A percentile compares a stretch with the other conserved stretches of the same genome.
Conservation (phyloP, 2,329 filamentous ascomycete genomes). For the Setomelanomma holmii region DNA sequence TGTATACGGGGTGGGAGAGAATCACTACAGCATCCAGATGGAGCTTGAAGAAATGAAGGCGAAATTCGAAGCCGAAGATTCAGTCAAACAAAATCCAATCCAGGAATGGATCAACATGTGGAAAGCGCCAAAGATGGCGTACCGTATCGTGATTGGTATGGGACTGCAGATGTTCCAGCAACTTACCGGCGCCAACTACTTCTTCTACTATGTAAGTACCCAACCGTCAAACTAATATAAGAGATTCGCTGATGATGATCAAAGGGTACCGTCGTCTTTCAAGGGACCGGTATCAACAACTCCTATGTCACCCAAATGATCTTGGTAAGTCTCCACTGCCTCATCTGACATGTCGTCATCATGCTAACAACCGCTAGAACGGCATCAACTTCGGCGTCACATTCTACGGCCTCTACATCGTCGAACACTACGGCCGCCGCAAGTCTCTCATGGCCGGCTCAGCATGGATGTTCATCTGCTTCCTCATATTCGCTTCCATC, state of each 20-base stretch:
- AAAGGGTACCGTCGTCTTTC: slow-evolving; percentile 52
- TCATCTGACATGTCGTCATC: background rate
- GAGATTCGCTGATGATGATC: background rate
- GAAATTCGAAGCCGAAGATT: slow-evolving; percentile 59
- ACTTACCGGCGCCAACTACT: slow-evolving; percentile 60
- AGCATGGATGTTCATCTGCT: slow-evolving; percentile 62
- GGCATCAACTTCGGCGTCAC: slow-evolving; percentile 56
- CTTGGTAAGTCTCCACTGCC: slow-evolving; percentile 37
- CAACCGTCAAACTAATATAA: slow-evolving; percentile 46
- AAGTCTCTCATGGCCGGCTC: slow-evolving; percentile 54
- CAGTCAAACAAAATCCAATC: slow-evolving; percentile 53
- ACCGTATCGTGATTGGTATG: slow-evolving; percentile 68
- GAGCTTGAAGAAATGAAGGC: slow-evolving; percentile 63
- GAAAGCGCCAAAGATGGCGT: slow-evolving; percentile 69
- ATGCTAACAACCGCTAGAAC: slow-evolving; percentile 27
- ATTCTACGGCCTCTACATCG: slow-evolving; percentile 54
- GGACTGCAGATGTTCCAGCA: slow-evolving; percentile 70
- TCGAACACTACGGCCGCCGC: slow-evolving; percentile 55
- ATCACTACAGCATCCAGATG: slow-evolving; percentile 59
- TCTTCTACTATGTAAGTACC: slow-evolving; percentile 1
- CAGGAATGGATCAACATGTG: slow-evolving; percentile 63
- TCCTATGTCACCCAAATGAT: slow-evolving; percentile 56
- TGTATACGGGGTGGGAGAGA: slow-evolving; percentile 61
- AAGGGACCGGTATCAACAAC: slow-evolving; percentile 49
- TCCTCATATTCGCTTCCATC: slow-evolving; percentile 60